These are phyloP conservation scores for Botrytis elliptica DNA, from an alignment of 2,329 filamentous ascomycete species.

Conservation along the genomic window DNA sequence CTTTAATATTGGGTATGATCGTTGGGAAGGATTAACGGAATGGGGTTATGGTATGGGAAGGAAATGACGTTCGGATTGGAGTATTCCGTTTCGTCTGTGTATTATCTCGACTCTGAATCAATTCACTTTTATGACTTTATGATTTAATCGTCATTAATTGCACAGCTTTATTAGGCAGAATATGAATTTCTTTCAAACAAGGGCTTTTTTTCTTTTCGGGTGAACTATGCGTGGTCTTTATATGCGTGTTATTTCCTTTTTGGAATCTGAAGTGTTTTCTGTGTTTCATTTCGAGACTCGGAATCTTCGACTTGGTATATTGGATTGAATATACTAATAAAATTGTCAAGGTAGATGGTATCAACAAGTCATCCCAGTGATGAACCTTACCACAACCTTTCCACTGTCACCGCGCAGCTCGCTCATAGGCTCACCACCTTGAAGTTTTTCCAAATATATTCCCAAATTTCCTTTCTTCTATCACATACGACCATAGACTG, in stretches of 20 bases:
- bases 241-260: background rate
- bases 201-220: background rate
- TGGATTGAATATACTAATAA: background rate
- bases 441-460: fast-evolving
- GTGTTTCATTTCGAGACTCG: background rate
- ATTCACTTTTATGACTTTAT: conserved; percentile 14
- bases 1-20: conserved; percentile 2
- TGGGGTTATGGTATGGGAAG: conserved; percentile 13
- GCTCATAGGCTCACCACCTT: background rate
- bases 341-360: background rate
- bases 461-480: fast-evolving
- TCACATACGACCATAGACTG: background rate
- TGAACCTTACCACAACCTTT: background rate
- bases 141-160: conserved; percentile 13
- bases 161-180: background rate
- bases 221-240: background rate
- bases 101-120: conserved; percentile 17
- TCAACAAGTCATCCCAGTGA: background rate
- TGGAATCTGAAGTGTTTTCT: background rate
- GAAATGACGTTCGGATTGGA: conserved; percentile 2
- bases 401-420: background rate
- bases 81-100: conserved; percentile 21
- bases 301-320: background rate
- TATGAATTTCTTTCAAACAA: background rate
- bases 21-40: conserved; percentile 3